Evolutionary conservation across 1,139 yeast genomes (phyloP).

Genomic region (Trichomonascaceae sp.): DNA sequence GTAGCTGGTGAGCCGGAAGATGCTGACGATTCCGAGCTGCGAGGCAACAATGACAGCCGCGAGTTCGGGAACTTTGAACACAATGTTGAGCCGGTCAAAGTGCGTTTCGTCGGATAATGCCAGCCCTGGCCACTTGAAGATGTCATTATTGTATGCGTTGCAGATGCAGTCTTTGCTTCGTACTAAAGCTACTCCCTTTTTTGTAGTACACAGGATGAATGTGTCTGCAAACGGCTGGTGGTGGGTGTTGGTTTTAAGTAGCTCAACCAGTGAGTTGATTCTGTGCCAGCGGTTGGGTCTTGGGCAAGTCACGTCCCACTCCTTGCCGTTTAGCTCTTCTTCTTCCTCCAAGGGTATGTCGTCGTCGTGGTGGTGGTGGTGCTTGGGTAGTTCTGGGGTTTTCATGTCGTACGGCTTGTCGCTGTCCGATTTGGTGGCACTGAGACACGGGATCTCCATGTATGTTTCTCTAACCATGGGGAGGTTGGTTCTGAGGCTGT

Average conservation of each 20-base stretch:
- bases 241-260: constrained; percentile 18
- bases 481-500: too few relatives aligned
- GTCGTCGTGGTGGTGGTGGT: too few relatives aligned
- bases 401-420: too few relatives aligned
- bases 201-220: constrained; percentile 31
- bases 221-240: constrained; percentile 35
- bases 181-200: constrained; percentile 27
- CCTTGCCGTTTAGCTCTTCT: too few relatives aligned
- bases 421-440: too few relatives aligned
- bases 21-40: constrained; percentile 45
- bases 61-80: constrained; percentile 39
- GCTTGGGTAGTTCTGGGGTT: too few relatives aligned
- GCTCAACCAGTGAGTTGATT: too few relatives aligned
- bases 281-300: too few relatives aligned
- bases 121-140: constrained; percentile 30
- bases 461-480: too few relatives aligned
- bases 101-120: constrained; percentile 27
- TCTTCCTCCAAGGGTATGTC: too few relatives aligned
- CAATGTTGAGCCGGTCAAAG: constrained; percentile 43
- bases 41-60: constrained; percentile 41
- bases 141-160: constrained; percentile 34
- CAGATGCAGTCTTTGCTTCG: constrained; percentile 38
- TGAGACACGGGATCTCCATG: too few relatives aligned
- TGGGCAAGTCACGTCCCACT: too few relatives aligned
- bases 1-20: constrained; percentile 43